Conservation (phyloP, 208 protist species). For the Acanthamoeba rhysodes region DNA sequence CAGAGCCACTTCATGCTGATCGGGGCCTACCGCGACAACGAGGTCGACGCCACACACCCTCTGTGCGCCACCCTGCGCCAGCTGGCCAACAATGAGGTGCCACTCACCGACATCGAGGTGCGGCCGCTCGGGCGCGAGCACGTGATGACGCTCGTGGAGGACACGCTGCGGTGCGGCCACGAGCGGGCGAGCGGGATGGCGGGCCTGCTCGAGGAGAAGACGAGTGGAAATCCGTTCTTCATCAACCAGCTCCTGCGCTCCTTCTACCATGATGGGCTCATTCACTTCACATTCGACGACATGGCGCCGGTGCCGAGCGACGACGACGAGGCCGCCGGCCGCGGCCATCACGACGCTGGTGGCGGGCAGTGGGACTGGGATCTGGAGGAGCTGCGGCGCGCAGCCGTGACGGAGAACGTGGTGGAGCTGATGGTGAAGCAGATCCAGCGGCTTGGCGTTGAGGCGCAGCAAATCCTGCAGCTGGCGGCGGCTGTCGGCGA, state of each 20-base stretch:
- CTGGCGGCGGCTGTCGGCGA: conserved; percentile 64
- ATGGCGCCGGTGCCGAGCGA: background rate
- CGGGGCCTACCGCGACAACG: conserved; percentile 73
- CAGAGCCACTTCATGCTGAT: conserved; percentile 59
- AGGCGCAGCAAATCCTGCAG: conserved; percentile 10
- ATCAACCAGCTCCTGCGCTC: conserved; percentile 71
- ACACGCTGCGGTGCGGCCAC: conserved; percentile 28
- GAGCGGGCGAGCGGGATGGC: conserved; percentile 43
- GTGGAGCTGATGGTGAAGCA: conserved; percentile 71
- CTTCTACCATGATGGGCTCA: conserved; percentile 40
- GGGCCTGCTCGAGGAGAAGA: conserved; percentile 32
- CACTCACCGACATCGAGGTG: conserved; percentile 47
- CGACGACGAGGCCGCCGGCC: background rate
- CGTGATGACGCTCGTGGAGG: conserved; percentile 31
- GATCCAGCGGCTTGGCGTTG: conserved; percentile 15
- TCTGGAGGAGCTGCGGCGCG: background rate
- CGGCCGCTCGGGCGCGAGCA: conserved; percentile 25
- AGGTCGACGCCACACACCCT: conserved; percentile 36
- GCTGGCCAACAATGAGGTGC: background rate
- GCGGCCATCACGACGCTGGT: too few relatives aligned
- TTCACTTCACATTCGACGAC: background rate
- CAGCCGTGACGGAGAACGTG: conserved; percentile 54
- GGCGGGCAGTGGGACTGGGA: conserved; percentile 45
- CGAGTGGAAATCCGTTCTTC: conserved; percentile 75
- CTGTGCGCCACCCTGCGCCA: conserved; percentile 28